Percentiles rank a stretch among this genome's conserved stretches.
These are phyloP conservation scores for Linnemannia elongata DNA, from an alignment of 192 early-diverging fungal species.

Conservation along the genomic window DNA sequence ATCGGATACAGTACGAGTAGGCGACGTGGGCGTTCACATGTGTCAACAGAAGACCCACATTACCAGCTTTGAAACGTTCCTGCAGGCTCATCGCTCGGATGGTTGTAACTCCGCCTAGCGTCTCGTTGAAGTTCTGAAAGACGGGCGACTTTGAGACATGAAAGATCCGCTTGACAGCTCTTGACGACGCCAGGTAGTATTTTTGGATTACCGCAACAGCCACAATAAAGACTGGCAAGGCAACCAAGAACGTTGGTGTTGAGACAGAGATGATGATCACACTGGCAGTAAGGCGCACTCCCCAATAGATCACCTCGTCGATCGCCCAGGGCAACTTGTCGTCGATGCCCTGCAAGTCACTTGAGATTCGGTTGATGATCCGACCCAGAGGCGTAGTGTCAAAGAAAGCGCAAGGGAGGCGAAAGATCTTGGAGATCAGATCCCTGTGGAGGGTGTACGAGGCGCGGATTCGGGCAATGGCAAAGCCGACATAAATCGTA, in stretches of 20 bases:
- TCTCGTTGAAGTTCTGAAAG: slow-evolving; percentile 86
- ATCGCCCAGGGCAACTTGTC: slow-evolving; percentile 64
- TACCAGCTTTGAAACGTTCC: slow-evolving; percentile 69
- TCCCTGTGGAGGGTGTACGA: slow-evolving; percentile 66
- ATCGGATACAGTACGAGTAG: slow-evolving; percentile 71
- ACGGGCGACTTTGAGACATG: slow-evolving; percentile 79
- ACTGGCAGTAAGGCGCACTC: slow-evolving; percentile 62
- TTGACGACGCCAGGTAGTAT: slow-evolving; percentile 80
- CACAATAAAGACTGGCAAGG: slow-evolving; percentile 29
- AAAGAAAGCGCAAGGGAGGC: slow-evolving; percentile 85
- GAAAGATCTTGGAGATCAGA: slow-evolving; percentile 70
- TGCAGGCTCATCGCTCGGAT: slow-evolving; percentile 85
- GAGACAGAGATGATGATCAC: slow-evolving; percentile 72
- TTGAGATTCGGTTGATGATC: slow-evolving; percentile 86
- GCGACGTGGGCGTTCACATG: slow-evolving; percentile 28
- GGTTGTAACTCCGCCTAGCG: slow-evolving; percentile 78
- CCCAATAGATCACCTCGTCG: slow-evolving; percentile 63
- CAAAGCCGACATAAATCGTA: slow-evolving; percentile 39
- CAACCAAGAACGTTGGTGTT: slow-evolving; percentile 80
- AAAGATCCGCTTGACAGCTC: slow-evolving; percentile 86
- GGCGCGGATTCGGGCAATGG: slow-evolving; percentile 63
- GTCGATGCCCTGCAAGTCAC: slow-evolving; percentile 77
- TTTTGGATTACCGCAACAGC: slow-evolving; percentile 59
- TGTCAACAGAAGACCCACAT: slow-evolving; percentile 22
- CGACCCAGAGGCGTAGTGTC: slow-evolving; percentile 83